Evolutionary conservation across 176 grass and related monocot genomes (phyloP), one percentile per base, ranked within the genome.

Genomic region (Triticum aestivum): DNA sequence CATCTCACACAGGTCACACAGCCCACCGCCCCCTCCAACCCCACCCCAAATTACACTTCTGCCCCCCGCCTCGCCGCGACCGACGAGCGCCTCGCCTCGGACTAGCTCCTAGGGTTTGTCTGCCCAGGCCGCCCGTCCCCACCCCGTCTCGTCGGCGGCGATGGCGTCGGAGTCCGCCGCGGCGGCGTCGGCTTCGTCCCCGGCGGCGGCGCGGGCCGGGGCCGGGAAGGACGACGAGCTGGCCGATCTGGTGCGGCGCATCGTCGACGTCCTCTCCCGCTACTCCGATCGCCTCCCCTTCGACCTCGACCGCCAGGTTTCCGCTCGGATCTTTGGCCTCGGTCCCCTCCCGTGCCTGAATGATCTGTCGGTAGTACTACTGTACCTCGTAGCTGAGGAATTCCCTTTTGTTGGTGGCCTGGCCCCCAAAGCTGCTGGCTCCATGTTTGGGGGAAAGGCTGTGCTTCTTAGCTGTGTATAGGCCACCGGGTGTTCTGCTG

Each of bases 301-400:
- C 80, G 83, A 86, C 27, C 80, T 97, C 86, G 94, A 97, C 85
- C 92, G 92, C 87, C 97, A 99, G 97, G 97, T 99, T 82, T 18
- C 5, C 62, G 23, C 64, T 73, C 78, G 82, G 82, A 90, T 90
- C 84, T 84, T 58, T 90, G 77, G 84, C 75, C 45, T 59, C 37
- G 6, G 3, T 11, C 42, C 42, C 42, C 49, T 83, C 68, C 23
- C 29, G 41, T 9, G 75, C 65, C 63, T 10, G 51, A 81, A 33
- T 66, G 39, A 61, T 83, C 38, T 61, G 27, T 82, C 34, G 42
- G 13, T 82, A 24, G 15, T 2, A 7, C 15, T 54, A 18, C 39
- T 42, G 39, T 42, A 1, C 63, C 41, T 82, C n/a, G 39, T 62
- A 41, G 69, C 27, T 42, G 24, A 18, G 67, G 70, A 56, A 81